phyloP scores from a whole-genome alignment of 257 asterid genomes.

The Ballota nigra region DNA sequence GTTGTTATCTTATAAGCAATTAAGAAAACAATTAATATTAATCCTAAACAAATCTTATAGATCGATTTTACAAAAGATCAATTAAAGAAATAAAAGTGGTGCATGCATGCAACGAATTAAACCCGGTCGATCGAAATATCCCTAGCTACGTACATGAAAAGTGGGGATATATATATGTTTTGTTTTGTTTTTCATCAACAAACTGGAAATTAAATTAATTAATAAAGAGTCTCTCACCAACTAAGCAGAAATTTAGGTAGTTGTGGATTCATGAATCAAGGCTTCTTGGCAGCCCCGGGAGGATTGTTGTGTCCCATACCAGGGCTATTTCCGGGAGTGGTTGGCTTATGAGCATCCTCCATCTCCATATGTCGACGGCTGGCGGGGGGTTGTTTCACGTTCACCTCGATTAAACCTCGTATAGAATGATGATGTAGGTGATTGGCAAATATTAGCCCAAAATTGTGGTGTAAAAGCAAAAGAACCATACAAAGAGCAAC shows the following conservation, averaged over 20 bases:
- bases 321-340: slow-evolving; percentile 63
- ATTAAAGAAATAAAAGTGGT: not conserved
- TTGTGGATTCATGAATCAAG: not conserved
- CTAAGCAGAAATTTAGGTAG: no score
- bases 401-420: slow-evolving; percentile 14
- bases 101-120: slow-evolving; percentile 29
- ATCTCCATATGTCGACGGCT: slow-evolving; percentile 32
- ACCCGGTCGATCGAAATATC: no score
- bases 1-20: no score
- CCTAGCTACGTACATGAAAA: no score
- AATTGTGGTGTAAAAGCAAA: slow-evolving; percentile 23
- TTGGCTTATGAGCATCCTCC: slow-evolving; percentile 43
- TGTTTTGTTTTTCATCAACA: no score
- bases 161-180: no score
- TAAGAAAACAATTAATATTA: no score
- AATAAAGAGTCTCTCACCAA: no score
- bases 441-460: not conserved
- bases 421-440: not conserved
- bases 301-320: slow-evolving; percentile 62
- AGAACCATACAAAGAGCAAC: slow-evolving; percentile 13
- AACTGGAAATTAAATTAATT: no score
- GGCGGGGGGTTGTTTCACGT: not conserved
- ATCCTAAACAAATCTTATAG: slow-evolving; percentile 19
- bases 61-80: not conserved
- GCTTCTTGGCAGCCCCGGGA: slow-evolving; percentile 18